Evolutionary conservation across 495 filamentous ascomycete species (phyloP), one percentile per base, ranked within the genome.

Genomic region (Apiosordaria backusii): DNA sequence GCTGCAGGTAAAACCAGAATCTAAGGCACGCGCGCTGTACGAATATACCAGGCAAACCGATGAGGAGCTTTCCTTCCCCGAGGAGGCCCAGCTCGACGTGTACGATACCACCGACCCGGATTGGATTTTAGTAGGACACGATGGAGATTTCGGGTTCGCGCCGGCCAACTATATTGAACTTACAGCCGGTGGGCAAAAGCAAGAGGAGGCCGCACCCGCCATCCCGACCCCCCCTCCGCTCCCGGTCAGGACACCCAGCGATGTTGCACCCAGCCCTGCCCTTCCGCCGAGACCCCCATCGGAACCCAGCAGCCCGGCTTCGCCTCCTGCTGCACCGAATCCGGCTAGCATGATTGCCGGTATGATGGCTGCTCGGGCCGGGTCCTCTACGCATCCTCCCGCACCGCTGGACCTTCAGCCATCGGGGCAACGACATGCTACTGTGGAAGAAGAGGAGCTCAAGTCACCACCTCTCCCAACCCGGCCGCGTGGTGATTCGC

Each of bases 31-130:
- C 78, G 91, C 93, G 53, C 85, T 98, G 45, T 99, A 93, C 80
- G 96, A 98, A 75, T 99, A 99, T 78, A 92, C 90, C 45, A 85
- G 92, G 63, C 95, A 99, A 79, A 99, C 95, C 58, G 96, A 99
- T 73, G 95, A 98, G 76, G 95, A 99, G 79, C 83, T 99, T 25
- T 97, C 93, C 25, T 97, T 99, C 76, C 85, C 90, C 54, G 93
- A 99, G 82, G 93, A 97, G 77, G 88, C 90, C 25, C 77, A 86
- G 61, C 81, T 99, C 52, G 78, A 88, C 61, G 92, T 98, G 27
- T 98, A 91, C 74, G 95, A 99, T 72, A 89, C 83, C 15, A 89
- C 91, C 7, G 95, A 98, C 78, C 93, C 93, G 19, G 95, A 98
- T 76, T 99, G 95, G 95, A 96, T 92, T 65, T 82, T 99, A 25